Evolutionary conservation across 2,329 filamentous ascomycete species (phyloP).

Genomic region (Neophaeococcomyces aloes): DNA sequence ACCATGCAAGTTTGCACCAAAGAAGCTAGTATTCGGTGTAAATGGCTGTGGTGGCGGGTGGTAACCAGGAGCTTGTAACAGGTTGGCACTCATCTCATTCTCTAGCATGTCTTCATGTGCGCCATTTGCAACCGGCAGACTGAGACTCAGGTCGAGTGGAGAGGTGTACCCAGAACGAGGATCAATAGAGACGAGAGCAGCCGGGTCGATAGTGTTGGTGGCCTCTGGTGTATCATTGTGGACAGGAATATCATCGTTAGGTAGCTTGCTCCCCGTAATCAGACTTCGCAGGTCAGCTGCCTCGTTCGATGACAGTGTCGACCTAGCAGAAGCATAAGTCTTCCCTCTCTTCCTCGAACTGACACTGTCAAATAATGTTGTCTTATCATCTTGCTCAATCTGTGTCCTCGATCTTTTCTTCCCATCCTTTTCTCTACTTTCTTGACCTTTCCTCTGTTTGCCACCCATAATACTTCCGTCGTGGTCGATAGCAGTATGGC

Average conservation of each 20-base stretch:
- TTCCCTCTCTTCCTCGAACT: not conserved
- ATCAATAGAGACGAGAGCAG: constrained; percentile 1
- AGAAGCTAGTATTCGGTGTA: not conserved
- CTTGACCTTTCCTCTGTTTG: not conserved
- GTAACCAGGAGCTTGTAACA: not conserved
- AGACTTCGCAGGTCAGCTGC: too few relatives aligned
- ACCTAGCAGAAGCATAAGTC: too few relatives aligned
- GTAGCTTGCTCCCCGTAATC: too few relatives aligned
- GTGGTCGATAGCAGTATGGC: not conserved
- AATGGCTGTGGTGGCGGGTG: not conserved
- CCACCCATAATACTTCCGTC: not conserved
- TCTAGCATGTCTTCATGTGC: not conserved
- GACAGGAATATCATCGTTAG: not conserved
- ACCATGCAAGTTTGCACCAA: constrained; percentile 5
- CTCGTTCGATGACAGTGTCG: not conserved
- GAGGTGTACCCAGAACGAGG: constrained; percentile 3
- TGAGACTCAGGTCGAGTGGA: constrained; percentile 3
- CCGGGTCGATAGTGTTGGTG: not conserved
- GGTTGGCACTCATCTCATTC: not conserved
- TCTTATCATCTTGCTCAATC: not conserved
- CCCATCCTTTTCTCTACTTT: not conserved
- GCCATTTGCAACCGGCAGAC: not conserved
- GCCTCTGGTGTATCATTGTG: not conserved
- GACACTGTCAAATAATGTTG: not conserved
- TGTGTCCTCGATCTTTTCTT: constrained; percentile 1